Evolutionary conservation across 352 stramenopile genomes (phyloP).

Genomic region (Aphanomyces stellatus): DNA sequence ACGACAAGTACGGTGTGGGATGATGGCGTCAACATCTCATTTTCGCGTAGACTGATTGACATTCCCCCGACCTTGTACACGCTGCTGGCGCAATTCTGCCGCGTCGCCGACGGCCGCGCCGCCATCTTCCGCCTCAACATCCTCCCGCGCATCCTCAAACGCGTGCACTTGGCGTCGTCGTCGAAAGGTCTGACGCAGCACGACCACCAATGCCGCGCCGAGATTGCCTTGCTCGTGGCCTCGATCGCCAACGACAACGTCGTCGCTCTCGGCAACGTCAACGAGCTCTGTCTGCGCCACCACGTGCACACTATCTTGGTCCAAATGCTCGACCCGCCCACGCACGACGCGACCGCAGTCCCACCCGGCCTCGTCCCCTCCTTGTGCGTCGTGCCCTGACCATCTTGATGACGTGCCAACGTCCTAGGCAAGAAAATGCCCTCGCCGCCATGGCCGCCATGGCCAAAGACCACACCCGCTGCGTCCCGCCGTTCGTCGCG

Average conservation of each 20-base stretch:
- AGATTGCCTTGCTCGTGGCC: background rate
- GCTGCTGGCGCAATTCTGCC: conserved; percentile 52
- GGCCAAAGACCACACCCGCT: conserved; percentile 14
- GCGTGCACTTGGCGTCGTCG: conserved; percentile 35
- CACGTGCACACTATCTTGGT: conserved; percentile 10
- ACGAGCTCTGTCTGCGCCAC: conserved; percentile 17
- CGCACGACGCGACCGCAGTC: too few species aligned
- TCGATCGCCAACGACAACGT: conserved; percentile 12
- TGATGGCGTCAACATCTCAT: too few species aligned
- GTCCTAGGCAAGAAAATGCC: conserved; percentile 7
- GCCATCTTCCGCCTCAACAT: conserved; percentile 55
- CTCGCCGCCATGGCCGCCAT: conserved; percentile 4
- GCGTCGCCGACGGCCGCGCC: conserved; percentile 41
- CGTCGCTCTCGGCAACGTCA: conserved; percentile 9
- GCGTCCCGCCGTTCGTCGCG: background rate
- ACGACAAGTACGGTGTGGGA: conserved; percentile 16
- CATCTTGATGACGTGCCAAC: too few species aligned
- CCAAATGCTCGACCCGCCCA: conserved; percentile 1
- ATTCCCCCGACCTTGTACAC: conserved; percentile 56
- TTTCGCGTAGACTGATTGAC: conserved; percentile 26
- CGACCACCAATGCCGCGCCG: conserved; percentile 16
- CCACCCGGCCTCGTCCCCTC: too few species aligned
- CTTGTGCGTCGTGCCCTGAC: too few species aligned
- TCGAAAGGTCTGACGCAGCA: background rate
- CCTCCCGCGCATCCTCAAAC: conserved; percentile 57